Percentiles rank a stretch among this genome's conserved stretches.
Conservation (phyloP, 1,284 basidiomycete genomes). For the Trichosporon ovoides region DNA sequence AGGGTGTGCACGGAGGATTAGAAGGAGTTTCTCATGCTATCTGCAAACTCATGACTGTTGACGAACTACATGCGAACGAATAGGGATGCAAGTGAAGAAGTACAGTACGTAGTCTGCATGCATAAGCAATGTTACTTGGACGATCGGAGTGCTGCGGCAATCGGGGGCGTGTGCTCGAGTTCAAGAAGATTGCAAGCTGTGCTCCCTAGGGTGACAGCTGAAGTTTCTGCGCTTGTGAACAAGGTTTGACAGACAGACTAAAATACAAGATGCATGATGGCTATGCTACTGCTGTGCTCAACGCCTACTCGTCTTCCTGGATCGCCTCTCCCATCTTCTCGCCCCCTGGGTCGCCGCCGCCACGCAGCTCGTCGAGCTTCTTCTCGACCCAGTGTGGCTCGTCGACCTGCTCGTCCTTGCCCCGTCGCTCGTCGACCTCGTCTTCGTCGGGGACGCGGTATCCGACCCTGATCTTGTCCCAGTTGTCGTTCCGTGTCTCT, state of each 20-base stretch:
- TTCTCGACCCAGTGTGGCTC: conserved; percentile 38
- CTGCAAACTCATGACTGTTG: no score
- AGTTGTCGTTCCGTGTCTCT: conserved; percentile 23
- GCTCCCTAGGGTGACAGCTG: no score
- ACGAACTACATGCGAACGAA: no score
- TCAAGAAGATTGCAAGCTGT: no score
- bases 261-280: neutral
- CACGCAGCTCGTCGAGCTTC: conserved; percentile 10
- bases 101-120: no score
- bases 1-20: neutral
- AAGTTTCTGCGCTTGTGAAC: no score
- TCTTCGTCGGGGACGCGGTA: conserved; percentile 26
- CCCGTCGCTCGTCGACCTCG: conserved; percentile 22
- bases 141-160: no score
- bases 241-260: no score
- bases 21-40: neutral
- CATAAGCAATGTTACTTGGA: neutral
- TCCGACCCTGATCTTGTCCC: conserved; percentile 39
- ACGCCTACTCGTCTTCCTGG: conserved; percentile 1
- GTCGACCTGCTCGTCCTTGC: conserved; percentile 13
- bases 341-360: neutral
- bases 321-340: conserved; percentile 2
- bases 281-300: neutral
- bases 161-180: no score
- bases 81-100: no score